Evolutionary conservation across 2,329 filamentous ascomycete species (phyloP), one percentile per base, ranked within the genome.

Genomic region (Pseudogymnoascus sp.): DNA sequence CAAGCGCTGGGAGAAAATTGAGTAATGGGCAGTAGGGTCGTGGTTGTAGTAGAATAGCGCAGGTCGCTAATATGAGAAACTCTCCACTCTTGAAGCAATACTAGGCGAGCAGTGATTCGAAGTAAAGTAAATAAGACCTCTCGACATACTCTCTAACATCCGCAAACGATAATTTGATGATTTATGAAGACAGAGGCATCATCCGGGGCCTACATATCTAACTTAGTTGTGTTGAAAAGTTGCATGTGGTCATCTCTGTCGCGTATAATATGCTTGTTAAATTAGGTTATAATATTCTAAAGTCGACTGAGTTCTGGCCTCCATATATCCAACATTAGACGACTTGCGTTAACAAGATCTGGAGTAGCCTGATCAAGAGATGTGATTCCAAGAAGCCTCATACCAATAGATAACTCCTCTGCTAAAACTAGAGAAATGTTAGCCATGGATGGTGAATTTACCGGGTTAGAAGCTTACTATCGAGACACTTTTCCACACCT

Each of bases 311-410:
- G 4, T 23, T 47, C 42, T 23, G 42, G 18, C 18, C 42, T 18
- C 18, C 42, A 47, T 23, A 47, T 47, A 47, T 23, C 42, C 14
- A 11, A 23, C 18, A 47, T 21, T 47, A 47, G 11, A 23, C 18
- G 42, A 47, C 42, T 47, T 23, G 42, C 42, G 86, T 93, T 62
- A 93, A 93, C 77, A 81, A 91, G 77, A 90, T 86, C 69, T 89
- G 90, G 1, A 92, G 91, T 68, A 90, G 90, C 77, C 67, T 80
- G 72, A 21, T 75, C 73, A 18, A 80, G 69, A 39, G 73, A 75
- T 5, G 77, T 79, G 62, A 81, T 76, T 11, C 79, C 79, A 60
- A 71, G 75, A 54, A 79, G 76, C 11, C 76, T 74, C 79, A 81
- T 80, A 0, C 77, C 74, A 18, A 77, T 78, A 68, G 80, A 77